Evolutionary conservation across 2,329 filamentous ascomycete species (phyloP).

Genomic region (Sporothrix pseudoabietina): DNA sequence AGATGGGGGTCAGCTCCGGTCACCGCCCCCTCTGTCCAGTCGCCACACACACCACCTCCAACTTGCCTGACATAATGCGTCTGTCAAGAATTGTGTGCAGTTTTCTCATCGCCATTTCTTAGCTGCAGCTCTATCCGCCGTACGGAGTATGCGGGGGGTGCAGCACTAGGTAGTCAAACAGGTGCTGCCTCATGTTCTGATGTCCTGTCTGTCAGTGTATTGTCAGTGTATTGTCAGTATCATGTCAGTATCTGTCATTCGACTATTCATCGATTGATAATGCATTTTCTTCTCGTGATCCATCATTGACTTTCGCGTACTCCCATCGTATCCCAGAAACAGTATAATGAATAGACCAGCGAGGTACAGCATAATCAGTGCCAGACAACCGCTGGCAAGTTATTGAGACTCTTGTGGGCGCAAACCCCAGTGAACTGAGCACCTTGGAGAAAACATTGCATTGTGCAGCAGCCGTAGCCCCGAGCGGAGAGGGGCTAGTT

Average conservation of each 20-base stretch:
- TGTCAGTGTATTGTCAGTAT: neutral
- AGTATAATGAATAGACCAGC: neutral
- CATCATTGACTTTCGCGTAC: neutral
- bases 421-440: neutral
- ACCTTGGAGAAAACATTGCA: neutral
- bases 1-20: neutral
- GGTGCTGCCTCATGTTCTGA: neutral
- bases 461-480: slow-evolving; percentile 20
- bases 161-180: neutral
- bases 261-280: neutral
- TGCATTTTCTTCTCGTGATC: neutral
- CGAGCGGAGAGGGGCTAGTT: slow-evolving; percentile 3
- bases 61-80: neutral
- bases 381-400: neutral
- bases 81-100: neutral
- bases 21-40: neutral
- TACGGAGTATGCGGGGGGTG: neutral
- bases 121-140: slow-evolving; percentile 2
- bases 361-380: neutral
- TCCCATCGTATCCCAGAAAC: neutral
- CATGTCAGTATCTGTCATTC: neutral
- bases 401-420: neutral
- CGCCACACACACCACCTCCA: neutral
- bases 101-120: neutral
- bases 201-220: neutral